A percentile compares a stretch with the other conserved stretches of the same genome.
These are phyloP conservation scores for Phytophthora multivora DNA, from an alignment of 352 stramenopile genomes.

Conservation along the genomic window DNA sequence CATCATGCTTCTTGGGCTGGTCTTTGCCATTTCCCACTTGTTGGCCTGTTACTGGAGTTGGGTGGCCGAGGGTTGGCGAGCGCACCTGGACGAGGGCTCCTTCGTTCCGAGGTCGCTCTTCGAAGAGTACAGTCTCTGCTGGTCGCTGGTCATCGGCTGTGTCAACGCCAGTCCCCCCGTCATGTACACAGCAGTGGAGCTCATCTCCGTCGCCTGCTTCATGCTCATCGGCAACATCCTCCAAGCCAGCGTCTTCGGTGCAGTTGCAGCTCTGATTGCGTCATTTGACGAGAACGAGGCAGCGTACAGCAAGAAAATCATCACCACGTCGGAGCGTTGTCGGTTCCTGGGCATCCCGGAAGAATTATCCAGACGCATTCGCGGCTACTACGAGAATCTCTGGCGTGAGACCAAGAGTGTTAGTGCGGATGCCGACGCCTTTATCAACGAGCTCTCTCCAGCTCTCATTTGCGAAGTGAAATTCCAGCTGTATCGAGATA, in stretches of 20 bases:
- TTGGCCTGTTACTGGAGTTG: conserved; percentile 72
- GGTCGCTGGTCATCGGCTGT: conserved; percentile 63
- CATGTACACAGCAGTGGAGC: conserved; percentile 52
- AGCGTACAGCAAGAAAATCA: conserved; percentile 72
- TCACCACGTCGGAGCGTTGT: conserved; percentile 63
- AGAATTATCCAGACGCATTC: conserved; percentile 50
- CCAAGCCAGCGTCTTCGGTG: conserved; percentile 73
- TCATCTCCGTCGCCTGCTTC: conserved; percentile 60
- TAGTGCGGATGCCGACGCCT: conserved; percentile 60
- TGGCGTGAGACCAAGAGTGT: conserved; percentile 71
- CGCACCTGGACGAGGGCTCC: conserved; percentile 32
- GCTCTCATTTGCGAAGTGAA: conserved; percentile 78
- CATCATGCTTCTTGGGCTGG: conserved; percentile 46
- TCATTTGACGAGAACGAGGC: conserved; percentile 71
- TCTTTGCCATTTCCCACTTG: conserved; percentile 56
- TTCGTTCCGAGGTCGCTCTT: conserved; percentile 33
- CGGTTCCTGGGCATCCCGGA: conserved; percentile 67
- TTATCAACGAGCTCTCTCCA: conserved; percentile 76
- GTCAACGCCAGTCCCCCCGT: conserved; percentile 62
- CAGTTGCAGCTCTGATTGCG: conserved; percentile 60
- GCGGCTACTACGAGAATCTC: conserved; percentile 67
- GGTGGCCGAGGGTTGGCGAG: conserved; percentile 49
- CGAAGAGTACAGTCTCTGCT: conserved; percentile 55
- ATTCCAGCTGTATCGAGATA: conserved; percentile 79
- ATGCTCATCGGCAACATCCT: conserved; percentile 73